Evolutionary conservation across 2,329 filamentous ascomycete genomes (phyloP).

Genomic region (Setomelanomma holmii): DNA sequence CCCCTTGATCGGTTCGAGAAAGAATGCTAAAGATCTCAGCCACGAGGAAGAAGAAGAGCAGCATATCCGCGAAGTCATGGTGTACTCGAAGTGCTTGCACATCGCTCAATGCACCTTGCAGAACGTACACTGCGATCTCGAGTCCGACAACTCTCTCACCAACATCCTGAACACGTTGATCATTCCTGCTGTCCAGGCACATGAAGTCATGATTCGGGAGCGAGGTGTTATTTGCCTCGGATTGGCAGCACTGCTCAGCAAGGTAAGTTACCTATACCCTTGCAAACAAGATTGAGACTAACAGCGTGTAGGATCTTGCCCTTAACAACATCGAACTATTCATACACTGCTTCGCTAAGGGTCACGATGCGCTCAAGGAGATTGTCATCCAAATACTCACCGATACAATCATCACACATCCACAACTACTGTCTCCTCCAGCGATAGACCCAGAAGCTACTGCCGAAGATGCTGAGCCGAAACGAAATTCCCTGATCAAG

Average conservation of each 20-base stretch:
- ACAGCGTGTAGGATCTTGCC: conserved; percentile 69
- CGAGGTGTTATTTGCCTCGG: conserved; percentile 88
- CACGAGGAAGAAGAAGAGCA: conserved; percentile 68
- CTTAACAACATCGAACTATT: conserved; percentile 92
- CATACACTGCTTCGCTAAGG: conserved; percentile 94
- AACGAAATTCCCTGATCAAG: conserved; percentile 55
- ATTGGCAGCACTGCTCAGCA: conserved; percentile 88
- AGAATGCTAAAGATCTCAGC: conserved; percentile 50
- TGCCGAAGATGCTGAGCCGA: conserved; percentile 45
- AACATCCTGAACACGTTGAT: conserved; percentile 98
- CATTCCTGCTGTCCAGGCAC: conserved; percentile 90
- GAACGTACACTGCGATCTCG: conserved; percentile 86
- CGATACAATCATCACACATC: conserved; percentile 90
- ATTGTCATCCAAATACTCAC: conserved; percentile 91
- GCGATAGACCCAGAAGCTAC: conserved; percentile 47
- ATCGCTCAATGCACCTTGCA: conserved; percentile 98
- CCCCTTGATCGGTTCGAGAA: conserved; percentile 53
- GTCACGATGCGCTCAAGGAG: conserved; percentile 86
- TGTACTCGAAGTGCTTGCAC: conserved; percentile 98
- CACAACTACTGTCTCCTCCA: conserved; percentile 73
- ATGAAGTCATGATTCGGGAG: conserved; percentile 91
- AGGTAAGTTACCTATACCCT: conserved; percentile 56
- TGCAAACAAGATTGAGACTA: conserved; percentile 1
- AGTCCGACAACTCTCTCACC: conserved; percentile 89
- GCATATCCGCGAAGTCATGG: conserved; percentile 87